phyloP scores from a whole-genome alignment of 179 eudicot genomes.

The Beta corolliflora region DNA sequence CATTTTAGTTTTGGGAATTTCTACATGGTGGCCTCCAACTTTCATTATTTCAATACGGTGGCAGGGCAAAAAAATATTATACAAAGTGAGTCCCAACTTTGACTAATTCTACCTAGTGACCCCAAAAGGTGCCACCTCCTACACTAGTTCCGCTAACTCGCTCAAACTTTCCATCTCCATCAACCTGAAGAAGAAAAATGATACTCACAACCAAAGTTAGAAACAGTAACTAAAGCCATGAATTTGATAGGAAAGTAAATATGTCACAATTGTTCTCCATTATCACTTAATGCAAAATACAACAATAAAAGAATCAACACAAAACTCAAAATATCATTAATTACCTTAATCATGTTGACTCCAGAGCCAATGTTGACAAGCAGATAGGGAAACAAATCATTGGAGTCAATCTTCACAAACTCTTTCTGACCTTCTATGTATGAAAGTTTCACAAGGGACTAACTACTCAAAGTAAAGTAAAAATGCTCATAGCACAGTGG shows the following conservation, averaged over 20 bases:
- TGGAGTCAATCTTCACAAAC: conserved; percentile 80
- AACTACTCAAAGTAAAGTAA: conserved; percentile 50
- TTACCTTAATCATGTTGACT: conserved; percentile 96
- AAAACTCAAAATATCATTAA: background rate
- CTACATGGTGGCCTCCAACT: too few species aligned
- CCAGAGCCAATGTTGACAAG: conserved; percentile 97
- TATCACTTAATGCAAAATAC: background rate
- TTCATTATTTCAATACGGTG: too few species aligned
- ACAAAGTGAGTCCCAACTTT: too few species aligned
- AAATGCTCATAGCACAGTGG: conserved; percentile 11
- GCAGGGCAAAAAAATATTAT: too few species aligned
- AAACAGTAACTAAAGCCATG: background rate
- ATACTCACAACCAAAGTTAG: conserved; percentile 5
- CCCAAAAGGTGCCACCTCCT: conserved; percentile 97
- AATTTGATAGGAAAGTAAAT: background rate
- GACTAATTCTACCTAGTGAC: conserved; percentile 14
- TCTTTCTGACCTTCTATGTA: conserved; percentile 73
- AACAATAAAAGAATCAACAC: background rate
- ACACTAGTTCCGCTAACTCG: conserved; percentile 95
- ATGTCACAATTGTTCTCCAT: background rate
- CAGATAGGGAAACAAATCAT: conserved; percentile 87
- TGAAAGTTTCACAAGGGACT: conserved; percentile 79
- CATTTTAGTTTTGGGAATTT: too few species aligned
- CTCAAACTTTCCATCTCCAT: conserved; percentile 79
- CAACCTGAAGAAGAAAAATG: conserved; percentile 59